phyloP scores from a whole-genome alignment of 306 rosid genomes.

The Quillaja saponaria region DNA sequence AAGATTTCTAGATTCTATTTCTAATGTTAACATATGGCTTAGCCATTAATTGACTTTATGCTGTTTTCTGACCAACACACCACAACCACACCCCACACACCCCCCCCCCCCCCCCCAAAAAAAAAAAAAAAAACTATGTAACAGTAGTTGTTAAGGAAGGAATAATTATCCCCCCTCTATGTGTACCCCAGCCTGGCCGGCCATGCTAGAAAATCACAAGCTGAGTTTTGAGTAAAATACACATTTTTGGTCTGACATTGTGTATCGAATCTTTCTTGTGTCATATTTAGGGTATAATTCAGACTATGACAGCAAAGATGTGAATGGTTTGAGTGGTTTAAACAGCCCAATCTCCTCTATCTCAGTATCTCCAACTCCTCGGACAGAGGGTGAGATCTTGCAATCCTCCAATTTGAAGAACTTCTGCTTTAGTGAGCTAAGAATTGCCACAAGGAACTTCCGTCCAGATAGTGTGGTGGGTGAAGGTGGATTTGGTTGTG shows the following conservation, averaged over 20 bases:
- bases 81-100: too few relatives aligned
- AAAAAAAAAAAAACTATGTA: slow-evolving; percentile 8
- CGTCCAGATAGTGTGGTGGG: slow-evolving; percentile 98
- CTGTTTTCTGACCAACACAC: too few relatives aligned
- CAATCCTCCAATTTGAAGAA: slow-evolving; percentile 72
- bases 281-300: slow-evolving; percentile 51
- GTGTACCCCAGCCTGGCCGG: neutral
- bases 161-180: neutral
- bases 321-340: slow-evolving; percentile 33
- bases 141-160: slow-evolving; percentile 16
- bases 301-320: slow-evolving; percentile 36
- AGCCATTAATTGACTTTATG: slow-evolving; percentile 16
- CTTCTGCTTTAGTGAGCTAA: slow-evolving; percentile 72
- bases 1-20: neutral
- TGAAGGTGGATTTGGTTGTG: slow-evolving; percentile 95
- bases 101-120: too few relatives aligned
- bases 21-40: neutral
- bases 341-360: slow-evolving; percentile 55
- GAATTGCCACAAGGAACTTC: slow-evolving; percentile 84
- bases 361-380: slow-evolving; percentile 69
- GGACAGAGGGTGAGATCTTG: slow-evolving; percentile 91
- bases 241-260: slow-evolving; percentile 21
- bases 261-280: slow-evolving; percentile 19
- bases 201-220: slow-evolving; percentile 11
- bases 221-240: slow-evolving; percentile 15